Evolutionary conservation across 176 grass and related monocot species (phyloP).

Genomic region (Triticum urartu): DNA sequence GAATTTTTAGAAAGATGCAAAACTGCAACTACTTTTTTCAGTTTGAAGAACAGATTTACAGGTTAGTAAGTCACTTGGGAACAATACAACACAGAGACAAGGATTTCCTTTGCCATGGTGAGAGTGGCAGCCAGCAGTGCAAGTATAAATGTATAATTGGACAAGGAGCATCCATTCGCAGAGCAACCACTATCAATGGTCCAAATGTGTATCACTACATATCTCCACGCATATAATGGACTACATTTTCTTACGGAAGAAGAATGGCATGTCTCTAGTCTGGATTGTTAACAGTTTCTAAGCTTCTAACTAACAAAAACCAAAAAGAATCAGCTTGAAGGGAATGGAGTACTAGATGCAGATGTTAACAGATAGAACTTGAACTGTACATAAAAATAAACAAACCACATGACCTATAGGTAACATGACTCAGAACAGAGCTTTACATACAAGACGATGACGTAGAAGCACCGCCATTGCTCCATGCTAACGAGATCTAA

Average conservation of each 20-base stretch:
- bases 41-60: neutral
- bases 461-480: neutral
- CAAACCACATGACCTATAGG: neutral
- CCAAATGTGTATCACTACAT: neutral
- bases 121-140: neutral
- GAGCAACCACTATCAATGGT: neutral
- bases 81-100: too few relatives aligned
- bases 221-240: conserved; percentile 24
- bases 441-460: conserved; percentile 11
- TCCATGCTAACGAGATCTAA: too few relatives aligned
- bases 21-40: too few relatives aligned
- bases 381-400: neutral
- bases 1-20: too few relatives aligned
- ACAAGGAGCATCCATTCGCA: neutral
- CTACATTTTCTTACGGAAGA: neutral
- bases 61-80: too few relatives aligned
- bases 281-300: neutral
- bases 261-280: neutral
- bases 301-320: conserved; percentile 5
- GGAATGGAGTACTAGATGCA: too few relatives aligned
- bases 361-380: neutral
- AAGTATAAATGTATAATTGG: neutral
- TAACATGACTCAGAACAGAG: conserved; percentile 8
- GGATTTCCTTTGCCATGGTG: neutral
- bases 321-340: too few relatives aligned